Conservation (phyloP, 2,329 filamentous ascomycete species). For the Helicocarpus griseus region DNA sequence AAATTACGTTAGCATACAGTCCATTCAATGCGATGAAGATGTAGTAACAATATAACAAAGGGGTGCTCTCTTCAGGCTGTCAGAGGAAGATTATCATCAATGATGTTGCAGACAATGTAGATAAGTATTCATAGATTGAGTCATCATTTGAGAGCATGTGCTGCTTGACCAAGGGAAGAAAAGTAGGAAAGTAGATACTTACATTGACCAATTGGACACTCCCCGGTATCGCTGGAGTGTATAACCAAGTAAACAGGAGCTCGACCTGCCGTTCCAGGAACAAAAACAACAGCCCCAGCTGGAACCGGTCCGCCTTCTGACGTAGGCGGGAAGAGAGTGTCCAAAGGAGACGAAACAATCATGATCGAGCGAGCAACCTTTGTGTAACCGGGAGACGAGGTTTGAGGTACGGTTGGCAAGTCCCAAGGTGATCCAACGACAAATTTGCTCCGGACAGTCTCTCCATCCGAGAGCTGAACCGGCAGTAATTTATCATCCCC, state of each 20-base stretch:
- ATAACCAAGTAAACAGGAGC: slow-evolving; percentile 53
- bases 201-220: slow-evolving; percentile 86
- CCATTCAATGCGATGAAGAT: neutral
- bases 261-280: slow-evolving; percentile 23
- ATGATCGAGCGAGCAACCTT: slow-evolving; percentile 54
- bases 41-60: slow-evolving; percentile 12
- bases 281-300: slow-evolving; percentile 49
- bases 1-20: slow-evolving; percentile 7
- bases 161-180: slow-evolving; percentile 5
- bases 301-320: slow-evolving; percentile 68
- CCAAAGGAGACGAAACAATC: slow-evolving; percentile 58
- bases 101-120: slow-evolving; percentile 97
- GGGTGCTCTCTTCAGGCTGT: slow-evolving; percentile 64
- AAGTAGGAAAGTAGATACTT: slow-evolving; percentile 42
- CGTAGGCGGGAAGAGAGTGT: slow-evolving; percentile 56
- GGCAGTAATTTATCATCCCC: slow-evolving; percentile 16
- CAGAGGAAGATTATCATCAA: slow-evolving; percentile 82
- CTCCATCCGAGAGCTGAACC: slow-evolving; percentile 28
- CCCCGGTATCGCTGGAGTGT: slow-evolving; percentile 84
- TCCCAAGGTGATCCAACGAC: slow-evolving; percentile 31
- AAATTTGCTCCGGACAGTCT: slow-evolving; percentile 26
- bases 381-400: slow-evolving; percentile 13
- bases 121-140: slow-evolving; percentile 82
- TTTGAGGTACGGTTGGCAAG: slow-evolving; percentile 17
- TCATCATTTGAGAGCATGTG: slow-evolving; percentile 64